These are phyloP conservation scores for Bipolaris cookei DNA, from an alignment of 2,329 filamentous ascomycete species.

Conservation along the genomic window DNA sequence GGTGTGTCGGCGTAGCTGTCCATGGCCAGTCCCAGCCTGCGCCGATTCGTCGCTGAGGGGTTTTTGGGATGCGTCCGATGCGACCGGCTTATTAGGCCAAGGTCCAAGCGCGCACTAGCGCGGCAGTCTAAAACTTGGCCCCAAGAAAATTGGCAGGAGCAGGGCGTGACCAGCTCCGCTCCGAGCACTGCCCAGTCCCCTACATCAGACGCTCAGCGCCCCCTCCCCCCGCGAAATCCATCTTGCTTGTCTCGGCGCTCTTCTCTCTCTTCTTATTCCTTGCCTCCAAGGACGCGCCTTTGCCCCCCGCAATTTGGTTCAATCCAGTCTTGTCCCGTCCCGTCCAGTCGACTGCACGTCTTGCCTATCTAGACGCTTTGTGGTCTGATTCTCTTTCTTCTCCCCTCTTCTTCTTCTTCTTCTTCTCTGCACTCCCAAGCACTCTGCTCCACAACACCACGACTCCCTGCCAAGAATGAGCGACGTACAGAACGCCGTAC, in stretches of 20 bases:
- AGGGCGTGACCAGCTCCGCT: constrained; percentile 3
- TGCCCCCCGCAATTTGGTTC: constrained; percentile 4
- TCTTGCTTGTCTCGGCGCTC: constrained; percentile 15
- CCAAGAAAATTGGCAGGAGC: constrained; percentile 10
- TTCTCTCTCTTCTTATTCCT: constrained; percentile 15
- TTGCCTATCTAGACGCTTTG: constrained; percentile 3
- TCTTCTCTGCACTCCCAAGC: no score
- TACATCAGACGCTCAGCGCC: constrained; percentile 9
- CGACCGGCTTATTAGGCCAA: constrained; percentile 6
- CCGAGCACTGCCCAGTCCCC: constrained; percentile 8
- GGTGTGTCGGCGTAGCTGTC: background rate
- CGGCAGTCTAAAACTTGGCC: constrained; percentile 4
- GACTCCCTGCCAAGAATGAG: constrained; percentile 24
- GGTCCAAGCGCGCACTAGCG: constrained; percentile 2
- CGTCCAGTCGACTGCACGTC: background rate
- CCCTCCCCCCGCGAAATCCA: constrained; percentile 11
- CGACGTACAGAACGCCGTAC: constrained; percentile 29
- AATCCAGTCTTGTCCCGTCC: no score
- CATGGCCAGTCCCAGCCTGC: background rate
- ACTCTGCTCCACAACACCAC: background rate
- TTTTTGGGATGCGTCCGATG: background rate
- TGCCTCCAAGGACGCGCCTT: constrained; percentile 7
- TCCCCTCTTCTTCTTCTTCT: background rate
- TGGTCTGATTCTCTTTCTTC: constrained; percentile 1
- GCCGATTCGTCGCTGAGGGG: constrained; percentile 6